Evolutionary conservation across 2,329 filamentous ascomycete genomes (phyloP), one percentile per base, ranked within the genome.

Genomic region (Monosporascus ibericus): DNA sequence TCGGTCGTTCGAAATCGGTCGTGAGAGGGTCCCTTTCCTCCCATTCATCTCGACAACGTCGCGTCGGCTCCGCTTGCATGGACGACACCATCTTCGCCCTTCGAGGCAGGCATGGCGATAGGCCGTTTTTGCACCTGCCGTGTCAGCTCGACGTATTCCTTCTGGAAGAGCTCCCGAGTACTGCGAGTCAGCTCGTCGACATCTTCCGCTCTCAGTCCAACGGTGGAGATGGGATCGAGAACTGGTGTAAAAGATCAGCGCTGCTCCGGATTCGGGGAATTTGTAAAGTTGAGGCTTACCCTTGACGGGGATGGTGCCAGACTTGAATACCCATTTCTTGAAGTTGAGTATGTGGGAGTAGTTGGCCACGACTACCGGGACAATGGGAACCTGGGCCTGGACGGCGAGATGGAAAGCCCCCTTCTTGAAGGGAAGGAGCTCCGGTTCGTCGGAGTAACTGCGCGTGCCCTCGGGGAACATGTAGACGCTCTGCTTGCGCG

Each of bases 371-470:
- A 91, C 86, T 37, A 95, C 80, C 0, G 94, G 94, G 3, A 99
- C 86, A 63, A 99, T 89, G 25, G 92, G 92, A 6, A 96, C 94
- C 59, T 90, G 88, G 2, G 92, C 92, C 76, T 97, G 89, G 20
- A 99, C 83, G 46, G 94, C 94, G 36, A 99, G 80, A 70, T 99
- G 92, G 72, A 99, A 99, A 47, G 92, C 94, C 54, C 94, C 94
- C 77, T 99, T 99, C 75, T 99, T 99, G 79, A 97, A 99, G n/a
- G 91, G 89, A 51, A 97, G 76, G 63, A 99, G 74, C 54, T 80
- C 82, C 2, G 94, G 88, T 51, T 92, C 85, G 62, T 87, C 83
- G 52, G 88, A 80, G 73, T 97, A 96, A 68, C 89, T 95, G 60
- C 94, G 82, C 1, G 94, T 99, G 48, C 94, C 94, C 74, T 99